These are phyloP conservation scores for Ustilago crameri DNA, from an alignment of 1,284 basidiomycete genomes.

Conservation along the genomic window DNA sequence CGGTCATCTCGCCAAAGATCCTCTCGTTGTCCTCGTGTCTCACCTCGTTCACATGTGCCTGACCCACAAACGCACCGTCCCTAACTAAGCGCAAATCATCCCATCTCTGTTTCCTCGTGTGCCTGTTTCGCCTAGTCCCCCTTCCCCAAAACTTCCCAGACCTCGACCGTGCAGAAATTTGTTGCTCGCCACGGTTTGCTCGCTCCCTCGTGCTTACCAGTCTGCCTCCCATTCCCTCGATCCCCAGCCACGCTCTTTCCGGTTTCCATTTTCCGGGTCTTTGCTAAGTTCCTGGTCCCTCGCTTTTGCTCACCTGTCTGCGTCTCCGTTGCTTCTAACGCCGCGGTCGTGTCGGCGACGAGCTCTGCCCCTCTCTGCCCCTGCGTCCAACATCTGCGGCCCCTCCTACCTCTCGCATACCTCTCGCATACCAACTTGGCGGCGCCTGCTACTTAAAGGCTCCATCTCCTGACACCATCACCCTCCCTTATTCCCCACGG, in stretches of 20 bases:
- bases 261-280: constrained; percentile 5
- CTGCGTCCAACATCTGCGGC: background rate
- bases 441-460: background rate
- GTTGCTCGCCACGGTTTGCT: too few species aligned
- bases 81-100: too few species aligned
- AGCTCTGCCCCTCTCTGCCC: background rate
- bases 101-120: too few species aligned
- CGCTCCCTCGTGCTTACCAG: background rate
- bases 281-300: background rate
- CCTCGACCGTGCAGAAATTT: too few species aligned
- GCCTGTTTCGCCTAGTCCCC: too few species aligned
- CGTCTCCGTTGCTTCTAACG: background rate
- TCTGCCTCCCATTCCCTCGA: background rate
- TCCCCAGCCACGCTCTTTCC: background rate
- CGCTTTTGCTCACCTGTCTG: background rate
- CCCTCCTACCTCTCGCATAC: too few species aligned
- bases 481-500: background rate
- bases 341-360: background rate
- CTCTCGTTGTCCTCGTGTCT: background rate
- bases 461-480: background rate
- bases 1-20: too few species aligned
- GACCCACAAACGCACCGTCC: too few species aligned
- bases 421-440: too few species aligned
- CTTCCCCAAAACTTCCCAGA: too few species aligned
- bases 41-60: background rate